Conservation (phyloP, 148 eudicot genomes). For the Limonium bicolor region DNA sequence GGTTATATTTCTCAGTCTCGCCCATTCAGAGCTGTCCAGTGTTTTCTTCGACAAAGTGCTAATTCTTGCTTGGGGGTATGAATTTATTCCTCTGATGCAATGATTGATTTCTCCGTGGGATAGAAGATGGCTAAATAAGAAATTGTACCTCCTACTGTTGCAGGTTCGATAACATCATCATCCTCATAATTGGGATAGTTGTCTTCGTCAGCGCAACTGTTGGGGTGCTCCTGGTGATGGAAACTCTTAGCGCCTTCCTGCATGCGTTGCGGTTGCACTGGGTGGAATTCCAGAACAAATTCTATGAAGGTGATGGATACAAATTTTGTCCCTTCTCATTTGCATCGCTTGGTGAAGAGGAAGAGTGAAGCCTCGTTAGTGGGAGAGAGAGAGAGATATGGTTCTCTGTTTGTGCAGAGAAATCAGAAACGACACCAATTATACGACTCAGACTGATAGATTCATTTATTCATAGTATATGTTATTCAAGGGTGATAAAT, state of each 20-base stretch:
- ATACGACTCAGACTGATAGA: too few relatives aligned
- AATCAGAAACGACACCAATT: neutral
- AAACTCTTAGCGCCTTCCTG: slow-evolving; percentile 89
- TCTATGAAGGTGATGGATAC: slow-evolving; percentile 88
- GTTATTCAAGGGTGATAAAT: too few relatives aligned
- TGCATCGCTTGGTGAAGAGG: slow-evolving; percentile 36
- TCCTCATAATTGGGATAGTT: slow-evolving; percentile 47
- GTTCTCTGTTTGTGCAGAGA: slow-evolving; percentile 2
- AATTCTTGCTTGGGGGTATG: slow-evolving; percentile 7
- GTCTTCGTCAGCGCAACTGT: slow-evolving; percentile 77
- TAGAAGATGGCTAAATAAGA: neutral
- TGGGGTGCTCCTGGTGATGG: slow-evolving; percentile 87
- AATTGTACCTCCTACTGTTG: too few relatives aligned
- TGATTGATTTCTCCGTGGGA: neutral
- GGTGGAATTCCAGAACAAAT: slow-evolving; percentile 91
- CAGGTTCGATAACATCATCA: slow-evolving; percentile 66
- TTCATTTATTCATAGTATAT: too few relatives aligned
- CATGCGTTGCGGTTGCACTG: slow-evolving; percentile 90
- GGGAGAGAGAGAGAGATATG: slow-evolving; percentile 6
- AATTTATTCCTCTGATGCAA: neutral
- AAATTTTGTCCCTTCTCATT: slow-evolving; percentile 70
- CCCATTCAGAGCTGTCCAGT: slow-evolving; percentile 4
- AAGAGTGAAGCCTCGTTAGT: slow-evolving; percentile 39
- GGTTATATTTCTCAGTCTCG: neutral
- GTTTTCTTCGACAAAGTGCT: slow-evolving; percentile 6